These are phyloP conservation scores for Colletotrichum tropicicola DNA, from an alignment of 2,329 filamentous ascomycete species.

Conservation along the genomic window DNA sequence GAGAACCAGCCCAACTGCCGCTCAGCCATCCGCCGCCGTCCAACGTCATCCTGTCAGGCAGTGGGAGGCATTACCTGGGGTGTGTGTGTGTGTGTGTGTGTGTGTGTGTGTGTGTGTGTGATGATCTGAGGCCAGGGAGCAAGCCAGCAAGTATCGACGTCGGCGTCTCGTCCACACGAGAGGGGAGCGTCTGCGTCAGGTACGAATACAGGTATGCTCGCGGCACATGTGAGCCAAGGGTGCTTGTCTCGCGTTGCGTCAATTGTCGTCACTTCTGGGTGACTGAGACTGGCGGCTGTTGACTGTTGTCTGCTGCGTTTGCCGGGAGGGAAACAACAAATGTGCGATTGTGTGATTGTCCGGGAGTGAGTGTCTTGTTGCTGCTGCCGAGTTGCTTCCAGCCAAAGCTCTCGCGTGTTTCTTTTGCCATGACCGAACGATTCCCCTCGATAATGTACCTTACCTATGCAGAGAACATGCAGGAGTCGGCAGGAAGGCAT, in stretches of 20 bases:
- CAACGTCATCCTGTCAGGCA: slow-evolving; percentile 25
- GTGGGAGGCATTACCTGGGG: slow-evolving; percentile 2
- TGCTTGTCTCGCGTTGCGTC: slow-evolving; percentile 18
- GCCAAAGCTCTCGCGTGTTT: too few relatives aligned
- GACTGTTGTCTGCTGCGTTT: too few relatives aligned
- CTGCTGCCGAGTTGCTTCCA: too few relatives aligned
- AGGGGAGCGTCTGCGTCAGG: too few relatives aligned
- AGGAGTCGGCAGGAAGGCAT: background rate
- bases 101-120: too few relatives aligned
- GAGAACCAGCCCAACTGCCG: slow-evolving; percentile 7
- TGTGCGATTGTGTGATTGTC: background rate
- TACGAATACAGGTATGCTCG: background rate
- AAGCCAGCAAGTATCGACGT: slow-evolving; percentile 5
- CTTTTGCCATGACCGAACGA: background rate
- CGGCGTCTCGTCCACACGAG: slow-evolving; percentile 3
- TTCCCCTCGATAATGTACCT: background rate
- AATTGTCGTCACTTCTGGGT: slow-evolving; percentile 7
- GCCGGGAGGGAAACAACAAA: too few relatives aligned
- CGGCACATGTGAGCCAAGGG: background rate
- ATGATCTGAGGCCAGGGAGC: slow-evolving; percentile 21
- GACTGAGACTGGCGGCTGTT: background rate
- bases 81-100: too few relatives aligned
- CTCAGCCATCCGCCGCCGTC: background rate
- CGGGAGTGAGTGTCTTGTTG: too few relatives aligned
- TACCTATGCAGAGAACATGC: too few relatives aligned